Percentiles rank a stretch among this genome's conserved stretches.
Evolutionary conservation across 352 stramenopile species (phyloP).

Genomic region (Plasmopara viticola): DNA sequence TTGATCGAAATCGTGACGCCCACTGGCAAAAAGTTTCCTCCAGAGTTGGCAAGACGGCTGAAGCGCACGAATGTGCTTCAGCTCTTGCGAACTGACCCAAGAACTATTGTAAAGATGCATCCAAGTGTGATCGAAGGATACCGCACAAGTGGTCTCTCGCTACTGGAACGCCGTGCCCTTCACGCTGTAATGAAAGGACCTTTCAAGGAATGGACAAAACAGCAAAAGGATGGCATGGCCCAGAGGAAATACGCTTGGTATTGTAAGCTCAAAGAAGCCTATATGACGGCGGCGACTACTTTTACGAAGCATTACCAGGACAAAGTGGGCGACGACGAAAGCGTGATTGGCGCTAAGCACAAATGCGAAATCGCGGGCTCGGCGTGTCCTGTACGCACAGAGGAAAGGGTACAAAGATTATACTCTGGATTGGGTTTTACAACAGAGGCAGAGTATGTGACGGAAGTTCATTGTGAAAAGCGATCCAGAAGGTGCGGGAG

Average conservation of each 20-base stretch:
- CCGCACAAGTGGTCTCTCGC: conserved; percentile 52
- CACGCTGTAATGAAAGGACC: conserved; percentile 60
- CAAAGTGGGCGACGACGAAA: not conserved
- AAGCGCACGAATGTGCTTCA: conserved; percentile 88
- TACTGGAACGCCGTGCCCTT: conserved; percentile 84
- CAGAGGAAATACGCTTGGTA: conserved; percentile 80
- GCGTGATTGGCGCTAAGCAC: conserved; percentile 14
- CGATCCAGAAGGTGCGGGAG: conserved; percentile 50
- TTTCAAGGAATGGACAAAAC: conserved; percentile 62
- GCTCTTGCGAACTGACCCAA: conserved; percentile 65
- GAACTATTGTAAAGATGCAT: conserved; percentile 78
- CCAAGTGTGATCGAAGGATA: conserved; percentile 65
- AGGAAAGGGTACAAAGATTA: conserved; percentile 34
- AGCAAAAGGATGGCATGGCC: conserved; percentile 77
- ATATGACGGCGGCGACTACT: conserved; percentile 29
- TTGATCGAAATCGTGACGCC: conserved; percentile 48
- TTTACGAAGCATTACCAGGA: conserved; percentile 22
- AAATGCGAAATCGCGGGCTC: conserved; percentile 35
- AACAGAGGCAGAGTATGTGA: conserved; percentile 30
- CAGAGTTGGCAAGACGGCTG: conserved; percentile 68
- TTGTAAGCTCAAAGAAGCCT: conserved; percentile 69
- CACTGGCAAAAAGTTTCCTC: conserved; percentile 53
- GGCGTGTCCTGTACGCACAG: conserved; percentile 43
- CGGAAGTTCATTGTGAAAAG: conserved; percentile 65
- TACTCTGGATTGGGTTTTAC: conserved; percentile 58